Evolutionary conservation across 345 rosid genomes (phyloP).

Genomic region (Combretum micranthum): DNA sequence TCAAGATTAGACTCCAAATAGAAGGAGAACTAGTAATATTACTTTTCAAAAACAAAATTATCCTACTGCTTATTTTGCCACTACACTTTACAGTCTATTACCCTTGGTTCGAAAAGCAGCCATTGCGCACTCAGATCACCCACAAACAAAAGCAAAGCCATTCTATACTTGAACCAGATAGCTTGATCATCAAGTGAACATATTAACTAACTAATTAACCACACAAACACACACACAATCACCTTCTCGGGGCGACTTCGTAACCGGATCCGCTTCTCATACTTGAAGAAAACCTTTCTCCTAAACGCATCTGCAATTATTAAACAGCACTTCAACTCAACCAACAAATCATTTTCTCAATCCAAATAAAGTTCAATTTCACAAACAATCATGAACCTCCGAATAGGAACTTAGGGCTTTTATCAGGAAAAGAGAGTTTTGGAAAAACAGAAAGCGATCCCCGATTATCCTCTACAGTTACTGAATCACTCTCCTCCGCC

Average conservation of each 20-base stretch:
- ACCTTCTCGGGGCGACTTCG: conserved; percentile 97
- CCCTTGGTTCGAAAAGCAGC: no score
- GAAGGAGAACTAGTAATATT: no score
- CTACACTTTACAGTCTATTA: no score
- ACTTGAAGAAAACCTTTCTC: conserved; percentile 84
- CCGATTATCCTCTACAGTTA: conserved; percentile 20
- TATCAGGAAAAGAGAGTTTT: conserved; percentile 59
- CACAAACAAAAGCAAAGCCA: no score
- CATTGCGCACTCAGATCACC: no score
- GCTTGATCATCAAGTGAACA: no score
- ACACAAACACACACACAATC: neutral
- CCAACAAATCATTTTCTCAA: neutral
- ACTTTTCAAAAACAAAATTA: no score
- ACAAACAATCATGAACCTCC: conserved; percentile 38
- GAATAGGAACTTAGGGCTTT: conserved; percentile 48
- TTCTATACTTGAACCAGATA: no score
- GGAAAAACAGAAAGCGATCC: conserved; percentile 22
- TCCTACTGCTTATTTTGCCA: no score
- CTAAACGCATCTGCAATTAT: conserved; percentile 57
- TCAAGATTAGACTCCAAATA: no score
- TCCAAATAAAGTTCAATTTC: neutral
- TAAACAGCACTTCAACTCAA: neutral
- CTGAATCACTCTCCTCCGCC: conserved; percentile 8
- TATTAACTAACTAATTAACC: no score
- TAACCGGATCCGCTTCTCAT: conserved; percentile 90